These are phyloP conservation scores for Triticum dicoccoides DNA, from an alignment of 176 grass and related monocot genomes.

Conservation along the genomic window DNA sequence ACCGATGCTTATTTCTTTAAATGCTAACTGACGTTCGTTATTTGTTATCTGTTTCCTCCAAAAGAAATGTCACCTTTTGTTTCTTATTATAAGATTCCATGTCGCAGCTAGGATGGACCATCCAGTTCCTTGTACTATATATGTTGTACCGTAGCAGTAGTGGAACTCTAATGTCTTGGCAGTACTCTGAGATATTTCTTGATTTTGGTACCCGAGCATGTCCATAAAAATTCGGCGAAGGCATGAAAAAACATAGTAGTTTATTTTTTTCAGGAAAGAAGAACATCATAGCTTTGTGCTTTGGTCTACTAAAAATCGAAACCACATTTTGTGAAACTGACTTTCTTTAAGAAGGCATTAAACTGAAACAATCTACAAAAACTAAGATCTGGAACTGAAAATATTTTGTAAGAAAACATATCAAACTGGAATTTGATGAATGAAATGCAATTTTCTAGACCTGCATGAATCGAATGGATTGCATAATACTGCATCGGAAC, in stretches of 20 bases:
- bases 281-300: not conserved
- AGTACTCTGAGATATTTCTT: not conserved
- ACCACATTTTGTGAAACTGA: not conserved
- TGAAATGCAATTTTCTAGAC: not conserved
- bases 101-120: not conserved
- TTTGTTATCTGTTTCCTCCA: not conserved
- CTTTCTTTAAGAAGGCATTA: not conserved
- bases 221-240: not conserved
- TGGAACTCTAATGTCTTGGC: not conserved
- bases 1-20: not conserved
- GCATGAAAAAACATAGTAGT: not conserved
- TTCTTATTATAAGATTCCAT: constrained; percentile 22
- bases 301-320: not conserved
- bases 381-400: not conserved
- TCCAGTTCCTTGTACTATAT: not conserved
- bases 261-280: not conserved
- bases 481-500: not conserved
- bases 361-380: not conserved
- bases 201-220: not conserved
- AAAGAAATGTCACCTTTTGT: not conserved
- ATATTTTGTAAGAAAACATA: not conserved
- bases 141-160: not conserved
- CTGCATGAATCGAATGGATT: not conserved
- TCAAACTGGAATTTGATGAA: not conserved
- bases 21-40: not conserved